A percentile compares a stretch with the other conserved stretches of the same genome.
phyloP scores from a whole-genome alignment of 345 rosid genomes.

The Lenwebbia sp. region DNA sequence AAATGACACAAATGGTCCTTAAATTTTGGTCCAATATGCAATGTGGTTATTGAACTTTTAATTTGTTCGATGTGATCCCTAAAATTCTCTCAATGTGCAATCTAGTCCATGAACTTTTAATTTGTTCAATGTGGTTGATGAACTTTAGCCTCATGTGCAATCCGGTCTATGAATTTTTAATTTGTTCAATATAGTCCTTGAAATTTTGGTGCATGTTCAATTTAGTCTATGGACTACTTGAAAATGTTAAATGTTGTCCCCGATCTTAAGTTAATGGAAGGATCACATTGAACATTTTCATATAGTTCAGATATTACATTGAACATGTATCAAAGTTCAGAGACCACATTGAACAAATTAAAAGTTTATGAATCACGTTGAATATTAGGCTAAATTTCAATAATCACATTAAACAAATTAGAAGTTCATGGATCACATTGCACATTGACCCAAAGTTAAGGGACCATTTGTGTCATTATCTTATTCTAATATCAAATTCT shows the following conservation, averaged over 20 bases:
- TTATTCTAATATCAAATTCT: neutral
- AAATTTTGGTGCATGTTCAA: fast-evolving
- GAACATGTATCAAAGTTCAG: neutral
- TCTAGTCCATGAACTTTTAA: fast-evolving
- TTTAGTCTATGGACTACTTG: neutral
- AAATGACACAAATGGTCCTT: neutral
- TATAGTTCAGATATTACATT: neutral
- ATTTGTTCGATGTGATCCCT: fast-evolving
- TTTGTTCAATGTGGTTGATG: neutral
- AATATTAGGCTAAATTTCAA: too few species aligned
- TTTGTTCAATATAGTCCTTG: fast-evolving
- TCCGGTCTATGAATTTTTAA: neutral
- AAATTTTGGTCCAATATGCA: fast-evolving
- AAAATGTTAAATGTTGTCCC: neutral
- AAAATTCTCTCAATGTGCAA: too few species aligned
- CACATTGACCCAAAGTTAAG: neutral
- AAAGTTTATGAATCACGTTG: fast-evolving
- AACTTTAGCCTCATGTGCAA: neutral
- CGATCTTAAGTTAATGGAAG: too few species aligned
- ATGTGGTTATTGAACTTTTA: fast-evolving
- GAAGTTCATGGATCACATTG: fast-evolving
- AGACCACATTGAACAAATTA: fast-evolving
- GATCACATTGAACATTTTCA: neutral
- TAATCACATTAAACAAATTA: fast-evolving
- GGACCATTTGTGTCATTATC: neutral